Base-by-base conservation (phyloP, 495 filamentous ascomycete species). In the Aspergillus conjunctus region DNA sequence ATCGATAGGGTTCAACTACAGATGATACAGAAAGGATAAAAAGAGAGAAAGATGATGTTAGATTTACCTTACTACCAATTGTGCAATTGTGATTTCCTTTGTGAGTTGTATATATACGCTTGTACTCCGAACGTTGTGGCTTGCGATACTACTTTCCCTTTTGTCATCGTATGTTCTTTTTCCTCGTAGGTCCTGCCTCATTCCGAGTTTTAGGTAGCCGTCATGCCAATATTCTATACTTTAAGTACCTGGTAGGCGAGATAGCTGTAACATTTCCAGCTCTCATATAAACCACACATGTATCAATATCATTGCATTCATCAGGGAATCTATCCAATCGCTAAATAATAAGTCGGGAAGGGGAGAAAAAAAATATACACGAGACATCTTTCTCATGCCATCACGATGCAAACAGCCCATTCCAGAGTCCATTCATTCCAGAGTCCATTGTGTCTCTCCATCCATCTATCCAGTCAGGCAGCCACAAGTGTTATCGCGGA, bases 251-350 rank as follows among this genome's bases (percentile, higher is more conserved):
- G 4, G 17, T 48, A 48, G 44, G 2, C 44, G 15, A 11, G n/a
- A 11, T 1, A 8, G 4, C 0, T 51, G 7, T 15, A 21, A 31
- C 26, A 4, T 1, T 41, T 32, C 26, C 11, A 44, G 22, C 22
- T 43, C 26, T 46, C 37, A 18, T 8, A 17, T 26, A 30, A 46
- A 46, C 14, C 33, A 34, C 15, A 33, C n/a, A 20, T 26, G n/a
- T 44, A 43, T 44, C 12, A 32, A 62, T 37, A 49, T 62, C 55
- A 61, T 65, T 60, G 51, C 60, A 58, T 65, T 65, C 60, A 56
- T 63, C 60, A 63, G 61, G 56, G 65, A 63, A 61, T 68, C 66
- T 68, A 68, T 68, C 66, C 66, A 68, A 63, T 68, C 66, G 58
- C 62, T 66, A 66, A 60, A 65, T 64, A 34, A 20, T 54, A 61